A percentile compares a stretch with the other conserved stretches of the same genome.
These are phyloP conservation scores for Diaporthe caulivora DNA, from an alignment of 2,329 filamentous ascomycete genomes.

Conservation along the genomic window DNA sequence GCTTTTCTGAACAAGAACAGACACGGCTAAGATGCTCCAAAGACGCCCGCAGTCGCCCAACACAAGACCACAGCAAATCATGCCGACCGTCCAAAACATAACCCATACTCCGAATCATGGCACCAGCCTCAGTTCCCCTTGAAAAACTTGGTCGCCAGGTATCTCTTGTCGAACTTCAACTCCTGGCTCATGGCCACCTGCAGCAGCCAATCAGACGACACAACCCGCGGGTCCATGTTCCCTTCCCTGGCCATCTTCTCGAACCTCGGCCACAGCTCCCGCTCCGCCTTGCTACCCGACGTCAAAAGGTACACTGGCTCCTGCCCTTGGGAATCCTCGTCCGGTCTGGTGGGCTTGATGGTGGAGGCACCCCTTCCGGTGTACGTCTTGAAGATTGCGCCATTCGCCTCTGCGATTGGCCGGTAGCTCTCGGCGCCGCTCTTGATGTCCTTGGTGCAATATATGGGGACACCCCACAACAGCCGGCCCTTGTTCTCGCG, in stretches of 20 bases:
- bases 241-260: conserved; percentile 81
- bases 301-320: conserved; percentile 89
- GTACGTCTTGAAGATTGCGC: conserved; percentile 84
- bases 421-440: conserved; percentile 89
- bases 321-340: conserved; percentile 72
- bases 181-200: conserved; percentile 91
- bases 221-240: conserved; percentile 84
- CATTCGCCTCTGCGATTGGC: conserved; percentile 88
- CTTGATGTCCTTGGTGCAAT: conserved; percentile 83
- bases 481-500: conserved; percentile 82
- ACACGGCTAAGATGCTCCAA: neutral
- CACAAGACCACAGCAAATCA: neutral
- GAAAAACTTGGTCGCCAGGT: conserved; percentile 64
- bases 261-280: conserved; percentile 83
- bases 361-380: conserved; percentile 77
- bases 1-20: conserved; percentile 1
- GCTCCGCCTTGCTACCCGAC: conserved; percentile 75
- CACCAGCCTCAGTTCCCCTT: conserved; percentile 37
- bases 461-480: conserved; percentile 81
- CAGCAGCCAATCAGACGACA: conserved; percentile 89
- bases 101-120: neutral
- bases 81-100: neutral
- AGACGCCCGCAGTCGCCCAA: conserved; percentile 26
- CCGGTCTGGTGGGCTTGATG: conserved; percentile 71
- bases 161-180: conserved; percentile 75